Base-by-base conservation (phyloP, 805 yeast genomes). In the Wickerhamiella nectarea region DNA sequence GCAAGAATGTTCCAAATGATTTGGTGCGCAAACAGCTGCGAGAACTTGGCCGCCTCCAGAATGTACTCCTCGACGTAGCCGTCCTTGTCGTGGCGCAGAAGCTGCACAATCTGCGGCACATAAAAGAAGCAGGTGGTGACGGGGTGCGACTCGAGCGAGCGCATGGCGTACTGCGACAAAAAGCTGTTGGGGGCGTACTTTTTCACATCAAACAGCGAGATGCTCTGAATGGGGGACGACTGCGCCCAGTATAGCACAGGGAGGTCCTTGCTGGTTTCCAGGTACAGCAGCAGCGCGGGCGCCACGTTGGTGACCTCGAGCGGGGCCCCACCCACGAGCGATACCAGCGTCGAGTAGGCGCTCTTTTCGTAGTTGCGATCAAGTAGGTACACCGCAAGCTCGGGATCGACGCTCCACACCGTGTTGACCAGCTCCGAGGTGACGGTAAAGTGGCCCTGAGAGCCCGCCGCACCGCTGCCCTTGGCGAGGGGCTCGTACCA, bases 1-100 rank as follows among this genome's bases (percentile, higher is more conserved):
- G 99, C 97, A 55, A 80, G 63, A 82, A 91, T 85, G 56, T 91
- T 91, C 99, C 99, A 91, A 44, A 91, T 85, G 51, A 91, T 87
- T 62, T 91, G 99, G 61, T 91, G 99, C 0, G 97, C 87, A 68
- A 91, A 91, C 49, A 89, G 67, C 52, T 83, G 93, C 21, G 91
- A 79, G 11, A 86, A 83, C 56, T 80, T 78, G 1, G 94, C 96
- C 1, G 96, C 84, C 59, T 91, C 97, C 45, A 89, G 64, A 50
- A 91, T 86, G 57, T 82, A 84, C 52, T 85, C 72, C 53, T 83
- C 85, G 36, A 89, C 93, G 54, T 85, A 87, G 0, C 96, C 97
- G 36, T 74, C 66, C 9, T 62, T 62, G 58, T 91, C 98, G 58
- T 78, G 79, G 50, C 97, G 72, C 52, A 91, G 69, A 50, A 84